Base-by-base conservation (phyloP, 306 rosid genomes). In the Casuarina equisetifolia region DNA sequence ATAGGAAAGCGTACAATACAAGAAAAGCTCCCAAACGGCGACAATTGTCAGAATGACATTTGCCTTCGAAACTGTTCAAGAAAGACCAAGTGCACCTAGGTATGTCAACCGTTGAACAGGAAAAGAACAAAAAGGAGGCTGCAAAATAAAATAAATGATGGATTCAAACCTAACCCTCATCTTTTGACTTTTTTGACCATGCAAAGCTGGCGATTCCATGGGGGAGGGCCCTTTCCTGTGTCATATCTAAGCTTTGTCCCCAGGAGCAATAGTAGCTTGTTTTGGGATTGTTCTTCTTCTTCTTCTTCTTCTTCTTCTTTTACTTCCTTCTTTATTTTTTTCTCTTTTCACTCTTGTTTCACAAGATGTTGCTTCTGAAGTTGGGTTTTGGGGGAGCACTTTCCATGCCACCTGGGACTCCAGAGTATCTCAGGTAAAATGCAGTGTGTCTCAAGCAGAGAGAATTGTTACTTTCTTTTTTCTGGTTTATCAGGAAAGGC, bases 11-110 rank as follows among this genome's bases (percentile, higher is more conserved):
- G 42, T 36, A 80, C 81, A 74, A 83, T 59, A 32, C n/a, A 9
- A 72, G 25, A 40, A 64, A 44, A 68, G 82, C 82, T 81, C 78
- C 77, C 74, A 78, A 55, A 67, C 13, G 20, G 74, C 80, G 93
- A 87, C 98, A 91, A 80, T 74, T 93, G 98, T 93, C 95, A 73
- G 57, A 70, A 70, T 67, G 72, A 78, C 79, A 48, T 58, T 49
- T 80, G 81, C 78, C 61, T 32, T 19, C 50, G 64, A 74, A 76
- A 50, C 64, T 75, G 80, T 73, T 70, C 48, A 64, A 69, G 66
- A 58, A 74, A 73, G 85, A 80, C 87, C 67, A 75, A 76, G 84
- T 79, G 83, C 53, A 36, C n/a, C 20, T 1, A 38, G 54, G 84
- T 55, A 57, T 71, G 44, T 53, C 15, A 73, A 83, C 69, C 46